Percentiles rank a stretch among this genome's conserved stretches.
phyloP scores from a whole-genome alignment of 2,329 filamentous ascomycete species.

The Ilyonectria mors-panacis region DNA sequence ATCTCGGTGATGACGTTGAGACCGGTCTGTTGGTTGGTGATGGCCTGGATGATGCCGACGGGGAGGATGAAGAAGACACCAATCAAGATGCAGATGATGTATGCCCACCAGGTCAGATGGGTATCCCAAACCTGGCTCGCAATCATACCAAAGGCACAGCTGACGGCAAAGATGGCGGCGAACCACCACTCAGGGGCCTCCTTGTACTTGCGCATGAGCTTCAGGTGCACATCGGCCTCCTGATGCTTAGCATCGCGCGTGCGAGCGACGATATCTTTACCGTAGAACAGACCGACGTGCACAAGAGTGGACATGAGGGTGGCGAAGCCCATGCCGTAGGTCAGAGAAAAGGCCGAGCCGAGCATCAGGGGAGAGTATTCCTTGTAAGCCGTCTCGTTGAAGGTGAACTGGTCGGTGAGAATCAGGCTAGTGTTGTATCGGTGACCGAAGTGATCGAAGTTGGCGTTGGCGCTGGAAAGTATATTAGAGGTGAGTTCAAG shows the following conservation, averaged over 20 bases:
- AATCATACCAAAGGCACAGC: slow-evolving; percentile 47
- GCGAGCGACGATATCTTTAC: slow-evolving; percentile 68
- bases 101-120: slow-evolving; percentile 60
- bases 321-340: slow-evolving; percentile 77
- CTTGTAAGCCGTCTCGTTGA: slow-evolving; percentile 73
- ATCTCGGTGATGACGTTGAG: slow-evolving; percentile 82
- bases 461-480: slow-evolving; percentile 58
- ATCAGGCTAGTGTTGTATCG: slow-evolving; percentile 73
- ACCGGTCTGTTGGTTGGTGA: slow-evolving; percentile 74
- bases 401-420: slow-evolving; percentile 66
- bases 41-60: slow-evolving; percentile 71
- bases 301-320: slow-evolving; percentile 73
- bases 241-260: slow-evolving; percentile 57
- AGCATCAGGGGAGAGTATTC: slow-evolving; percentile 79
- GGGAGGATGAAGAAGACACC: slow-evolving; percentile 72
- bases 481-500: not conserved
- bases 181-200: slow-evolving; percentile 75
- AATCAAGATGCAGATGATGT: slow-evolving; percentile 69
- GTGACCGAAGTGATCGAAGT: slow-evolving; percentile 74
- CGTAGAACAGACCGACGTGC: slow-evolving; percentile 70
- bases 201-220: slow-evolving; percentile 72
- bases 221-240: slow-evolving; percentile 72
- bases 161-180: slow-evolving; percentile 58
- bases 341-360: slow-evolving; percentile 71
- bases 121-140: slow-evolving; percentile 16